Evolutionary conservation across 2,329 filamentous ascomycete genomes (phyloP).

Genomic region (Aspergillus uvarum): DNA sequence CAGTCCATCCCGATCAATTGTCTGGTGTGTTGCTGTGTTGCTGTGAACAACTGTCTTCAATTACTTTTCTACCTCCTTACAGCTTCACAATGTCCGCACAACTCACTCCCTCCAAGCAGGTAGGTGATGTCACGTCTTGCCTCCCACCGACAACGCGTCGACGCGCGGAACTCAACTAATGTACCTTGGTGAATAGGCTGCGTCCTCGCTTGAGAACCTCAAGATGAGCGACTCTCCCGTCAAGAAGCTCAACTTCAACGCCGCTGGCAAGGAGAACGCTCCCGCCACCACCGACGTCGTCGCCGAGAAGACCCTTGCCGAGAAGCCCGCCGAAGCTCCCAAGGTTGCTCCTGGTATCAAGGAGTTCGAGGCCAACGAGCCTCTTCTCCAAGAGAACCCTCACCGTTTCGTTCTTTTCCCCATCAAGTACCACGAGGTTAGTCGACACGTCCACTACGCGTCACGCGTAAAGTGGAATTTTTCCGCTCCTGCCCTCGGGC

Average conservation of each 20-base stretch:
- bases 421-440: slow-evolving; percentile 98
- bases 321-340: slow-evolving; percentile 44
- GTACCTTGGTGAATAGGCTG: slow-evolving; percentile 61
- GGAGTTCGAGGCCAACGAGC: slow-evolving; percentile 76
- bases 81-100: slow-evolving; percentile 67
- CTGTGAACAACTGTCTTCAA: slow-evolving; percentile 17
- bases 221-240: slow-evolving; percentile 85
- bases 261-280: slow-evolving; percentile 78
- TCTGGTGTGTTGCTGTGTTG: slow-evolving; percentile 21
- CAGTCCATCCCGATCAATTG: slow-evolving; percentile 19
- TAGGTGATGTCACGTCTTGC: slow-evolving; percentile 50
- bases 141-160: slow-evolving; percentile 33
- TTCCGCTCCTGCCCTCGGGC: slow-evolving; percentile 18
- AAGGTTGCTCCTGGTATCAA: slow-evolving; percentile 57
- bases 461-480: slow-evolving; percentile 67
- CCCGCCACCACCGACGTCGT: slow-evolving; percentile 55
- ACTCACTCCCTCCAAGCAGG: slow-evolving; percentile 72
- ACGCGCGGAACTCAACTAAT: slow-evolving; percentile 37
- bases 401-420: slow-evolving; percentile 97
- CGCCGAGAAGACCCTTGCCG: slow-evolving; percentile 55
- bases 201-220: slow-evolving; percentile 79
- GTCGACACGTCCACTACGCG: slow-evolving; percentile 54
- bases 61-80: not conserved
- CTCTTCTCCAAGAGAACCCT: slow-evolving; percentile 90
- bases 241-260: slow-evolving; percentile 82